Evolutionary conservation across 345 rosid species (phyloP).

Genomic region (Acer yangbiense): DNA sequence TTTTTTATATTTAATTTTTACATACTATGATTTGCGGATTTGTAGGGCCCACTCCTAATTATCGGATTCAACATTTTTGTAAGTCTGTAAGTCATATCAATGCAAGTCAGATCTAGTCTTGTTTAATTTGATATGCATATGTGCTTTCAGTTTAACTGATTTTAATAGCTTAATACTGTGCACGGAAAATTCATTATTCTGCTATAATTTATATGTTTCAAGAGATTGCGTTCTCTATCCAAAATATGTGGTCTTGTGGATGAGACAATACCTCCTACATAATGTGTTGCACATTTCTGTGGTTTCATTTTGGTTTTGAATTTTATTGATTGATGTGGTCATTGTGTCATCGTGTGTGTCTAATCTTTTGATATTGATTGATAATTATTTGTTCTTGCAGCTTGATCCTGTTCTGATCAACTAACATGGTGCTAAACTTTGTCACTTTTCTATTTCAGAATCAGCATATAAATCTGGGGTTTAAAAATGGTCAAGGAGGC

Average conservation of each 20-base stretch:
- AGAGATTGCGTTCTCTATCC: neutral
- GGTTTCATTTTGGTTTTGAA: neutral
- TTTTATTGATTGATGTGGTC: neutral
- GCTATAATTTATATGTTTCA: neutral
- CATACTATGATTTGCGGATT: neutral
- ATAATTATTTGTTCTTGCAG: neutral
- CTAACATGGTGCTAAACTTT: neutral
- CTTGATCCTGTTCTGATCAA: neutral
- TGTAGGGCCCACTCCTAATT: neutral
- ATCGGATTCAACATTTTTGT: too few relatives aligned
- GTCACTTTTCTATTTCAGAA: conserved; percentile 19
- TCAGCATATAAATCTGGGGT: conserved; percentile 2
- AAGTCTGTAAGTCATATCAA: neutral
- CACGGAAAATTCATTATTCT: neutral
- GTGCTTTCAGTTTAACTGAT: neutral
- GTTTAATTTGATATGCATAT: neutral
- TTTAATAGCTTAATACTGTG: neutral
- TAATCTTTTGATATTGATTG: neutral
- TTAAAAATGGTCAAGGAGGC: conserved; percentile 23
- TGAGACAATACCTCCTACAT: neutral
- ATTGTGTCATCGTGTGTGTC: neutral
- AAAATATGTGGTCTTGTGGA: neutral
- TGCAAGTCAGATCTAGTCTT: neutral
- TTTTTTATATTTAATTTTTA: neutral
- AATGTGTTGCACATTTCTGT: neutral